These are phyloP conservation scores for Wickerhamiella kazuoi DNA, from an alignment of 805 yeast species.

Conservation along the genomic window DNA sequence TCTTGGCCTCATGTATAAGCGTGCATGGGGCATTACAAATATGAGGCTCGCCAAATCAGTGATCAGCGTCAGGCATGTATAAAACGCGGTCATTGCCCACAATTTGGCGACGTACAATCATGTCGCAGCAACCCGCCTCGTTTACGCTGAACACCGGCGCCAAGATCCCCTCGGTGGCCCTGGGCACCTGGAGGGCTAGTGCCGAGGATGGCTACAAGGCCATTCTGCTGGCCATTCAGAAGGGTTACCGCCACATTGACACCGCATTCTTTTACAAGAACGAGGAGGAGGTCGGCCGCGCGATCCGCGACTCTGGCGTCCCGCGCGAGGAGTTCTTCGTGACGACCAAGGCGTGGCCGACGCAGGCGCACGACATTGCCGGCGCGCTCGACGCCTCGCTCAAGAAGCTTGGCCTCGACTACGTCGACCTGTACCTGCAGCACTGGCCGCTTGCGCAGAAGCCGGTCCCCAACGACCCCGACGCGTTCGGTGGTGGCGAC, in stretches of 20 bases:
- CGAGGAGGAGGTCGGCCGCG: slow-evolving; percentile 48
- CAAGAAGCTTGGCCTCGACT: slow-evolving; percentile 34
- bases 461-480: slow-evolving; percentile 24
- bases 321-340: slow-evolving; percentile 37
- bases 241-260: slow-evolving; percentile 58
- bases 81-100: no score
- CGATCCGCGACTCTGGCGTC: slow-evolving; percentile 26
- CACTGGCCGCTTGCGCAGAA: slow-evolving; percentile 33
- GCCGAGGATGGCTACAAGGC: slow-evolving; percentile 33
- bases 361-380: slow-evolving; percentile 23
- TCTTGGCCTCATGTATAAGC: no score
- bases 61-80: no score
- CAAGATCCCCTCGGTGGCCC: slow-evolving; percentile 46
- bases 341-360: slow-evolving; percentile 46
- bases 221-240: slow-evolving; percentile 41
- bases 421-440: slow-evolving; percentile 46
- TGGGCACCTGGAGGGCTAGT: slow-evolving; percentile 45
- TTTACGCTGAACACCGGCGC: slow-evolving; percentile 40
- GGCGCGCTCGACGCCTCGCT: slow-evolving; percentile 36
- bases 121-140: slow-evolving; percentile 2
- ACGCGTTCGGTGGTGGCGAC: slow-evolving; percentile 21
- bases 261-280: slow-evolving; percentile 55
- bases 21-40: neutral
- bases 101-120: no score
- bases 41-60: no score